phyloP scores from a whole-genome alignment of 768 basidiomycete species.

The Serpula lacrymans region DNA sequence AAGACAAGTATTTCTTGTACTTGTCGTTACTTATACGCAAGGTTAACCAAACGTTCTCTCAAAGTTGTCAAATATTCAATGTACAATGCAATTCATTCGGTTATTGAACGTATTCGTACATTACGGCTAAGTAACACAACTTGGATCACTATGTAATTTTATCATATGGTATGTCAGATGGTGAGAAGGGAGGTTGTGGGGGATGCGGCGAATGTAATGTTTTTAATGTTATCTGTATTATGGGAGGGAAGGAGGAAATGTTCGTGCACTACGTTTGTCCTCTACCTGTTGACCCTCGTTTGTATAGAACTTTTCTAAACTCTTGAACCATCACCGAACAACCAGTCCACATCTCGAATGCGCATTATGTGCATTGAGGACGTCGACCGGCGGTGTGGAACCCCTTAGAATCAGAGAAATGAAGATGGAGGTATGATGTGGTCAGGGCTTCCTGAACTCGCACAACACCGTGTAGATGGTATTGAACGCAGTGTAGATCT shows the following conservation, averaged over 20 bases:
- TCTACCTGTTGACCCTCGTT: slow-evolving; percentile 23
- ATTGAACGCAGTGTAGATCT: slow-evolving; percentile 99
- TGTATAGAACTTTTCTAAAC: slow-evolving; percentile 22
- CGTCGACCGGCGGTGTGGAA: slow-evolving; percentile 4
- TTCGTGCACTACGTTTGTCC: slow-evolving; percentile 37
- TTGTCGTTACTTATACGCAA: too few species aligned
- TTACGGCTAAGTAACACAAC: too few species aligned
- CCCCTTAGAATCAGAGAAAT: background rate
- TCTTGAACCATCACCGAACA: slow-evolving; percentile 4
- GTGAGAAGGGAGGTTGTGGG: too few species aligned
- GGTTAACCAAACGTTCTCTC: too few species aligned
- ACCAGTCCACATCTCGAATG: too few species aligned
- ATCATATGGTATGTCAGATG: too few species aligned
- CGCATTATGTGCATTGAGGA: too few species aligned
- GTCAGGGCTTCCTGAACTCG: slow-evolving; percentile 87
- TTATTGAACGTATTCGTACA: slow-evolving; percentile 1
- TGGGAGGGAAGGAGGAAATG: slow-evolving; percentile 26
- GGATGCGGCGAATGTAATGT: too few species aligned
- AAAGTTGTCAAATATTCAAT: too few species aligned
- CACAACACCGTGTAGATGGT: slow-evolving; percentile 97
- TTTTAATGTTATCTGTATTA: too few species aligned
- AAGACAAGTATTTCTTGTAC: too few species aligned
- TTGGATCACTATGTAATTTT: too few species aligned
- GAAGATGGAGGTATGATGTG: slow-evolving; percentile 2
- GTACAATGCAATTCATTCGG: slow-evolving; percentile 2